A percentile compares a stretch with the other conserved stretches of the same genome.
These are phyloP conservation scores for Fusarium torulosum DNA, from an alignment of 2,329 filamentous ascomycete genomes.

Conservation along the genomic window DNA sequence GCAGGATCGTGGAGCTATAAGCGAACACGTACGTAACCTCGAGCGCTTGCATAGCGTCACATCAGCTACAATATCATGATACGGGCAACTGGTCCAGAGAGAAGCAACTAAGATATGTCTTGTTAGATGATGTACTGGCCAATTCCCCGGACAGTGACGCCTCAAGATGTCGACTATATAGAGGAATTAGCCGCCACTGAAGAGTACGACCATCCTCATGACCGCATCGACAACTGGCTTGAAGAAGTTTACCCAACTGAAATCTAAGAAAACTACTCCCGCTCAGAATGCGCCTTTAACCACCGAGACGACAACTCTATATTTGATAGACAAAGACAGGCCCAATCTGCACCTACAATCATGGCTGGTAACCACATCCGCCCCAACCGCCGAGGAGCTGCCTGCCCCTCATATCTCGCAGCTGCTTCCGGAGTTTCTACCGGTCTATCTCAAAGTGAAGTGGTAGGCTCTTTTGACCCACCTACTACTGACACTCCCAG, in stretches of 20 bases:
- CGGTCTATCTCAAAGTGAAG: no score
- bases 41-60: neutral
- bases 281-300: neutral
- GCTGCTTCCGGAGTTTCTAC: neutral
- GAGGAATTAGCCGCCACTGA: neutral
- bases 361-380: neutral
- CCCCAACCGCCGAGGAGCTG: no score
- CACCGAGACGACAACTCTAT: neutral
- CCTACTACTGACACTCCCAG: neutral
- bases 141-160: neutral
- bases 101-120: neutral
- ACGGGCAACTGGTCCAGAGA: neutral
- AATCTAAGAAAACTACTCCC: neutral
- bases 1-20: neutral
- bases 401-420: no score
- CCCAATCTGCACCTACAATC: constrained; percentile 13
- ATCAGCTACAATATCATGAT: neutral
- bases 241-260: constrained; percentile 14
- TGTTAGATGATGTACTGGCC: constrained; percentile 18
- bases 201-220: neutral
- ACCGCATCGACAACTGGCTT: constrained; percentile 18
- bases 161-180: constrained; percentile 1
- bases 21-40: constrained; percentile 6
- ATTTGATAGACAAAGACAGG: no score
- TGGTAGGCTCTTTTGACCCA: neutral